Percentiles rank a stretch among this genome's conserved stretches.
phyloP scores from a whole-genome alignment of 306 rosid species.

The Inga oerstediana region DNA sequence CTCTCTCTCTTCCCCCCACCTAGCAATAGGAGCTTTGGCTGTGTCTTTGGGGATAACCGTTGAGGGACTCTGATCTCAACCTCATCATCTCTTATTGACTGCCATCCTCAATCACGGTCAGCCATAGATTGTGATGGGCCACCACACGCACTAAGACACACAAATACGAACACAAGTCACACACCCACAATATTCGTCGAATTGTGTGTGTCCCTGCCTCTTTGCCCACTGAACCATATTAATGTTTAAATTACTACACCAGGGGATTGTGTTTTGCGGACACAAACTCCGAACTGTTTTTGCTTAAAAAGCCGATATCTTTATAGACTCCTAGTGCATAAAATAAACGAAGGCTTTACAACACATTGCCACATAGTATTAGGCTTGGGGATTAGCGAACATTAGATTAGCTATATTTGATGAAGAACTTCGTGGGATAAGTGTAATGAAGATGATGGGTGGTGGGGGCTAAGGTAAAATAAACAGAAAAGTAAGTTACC shows the following conservation, averaged over 20 bases:
- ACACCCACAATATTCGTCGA: constrained; percentile 49
- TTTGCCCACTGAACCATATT: constrained; percentile 34
- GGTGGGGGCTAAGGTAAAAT: not conserved
- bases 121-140: constrained; percentile 79
- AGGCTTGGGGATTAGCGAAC: constrained; percentile 34
- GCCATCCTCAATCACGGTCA: constrained; percentile 61
- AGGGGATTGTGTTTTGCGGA: constrained; percentile 23
- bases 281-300: constrained; percentile 65
- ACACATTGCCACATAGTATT: constrained; percentile 1
- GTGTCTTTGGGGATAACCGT: constrained; percentile 32
- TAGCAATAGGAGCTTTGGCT: constrained; percentile 30
- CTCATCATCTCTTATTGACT: constrained; percentile 56
- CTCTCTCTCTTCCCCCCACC: constrained; percentile 14
- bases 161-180: constrained; percentile 46
- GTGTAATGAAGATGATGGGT: not conserved
- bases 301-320: constrained; percentile 37
- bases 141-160: constrained; percentile 53
- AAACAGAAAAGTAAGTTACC: constrained; percentile 57
- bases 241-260: constrained; percentile 36
- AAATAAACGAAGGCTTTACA: constrained; percentile 12
- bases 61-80: constrained; percentile 32
- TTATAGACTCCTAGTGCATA: not conserved
- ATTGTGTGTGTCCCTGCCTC: constrained; percentile 40
- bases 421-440: not conserved
- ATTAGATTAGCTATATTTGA: not conserved